Base-by-base conservation (phyloP, 345 rosid genomes). In the Aquilaria yunnanensis region DNA sequence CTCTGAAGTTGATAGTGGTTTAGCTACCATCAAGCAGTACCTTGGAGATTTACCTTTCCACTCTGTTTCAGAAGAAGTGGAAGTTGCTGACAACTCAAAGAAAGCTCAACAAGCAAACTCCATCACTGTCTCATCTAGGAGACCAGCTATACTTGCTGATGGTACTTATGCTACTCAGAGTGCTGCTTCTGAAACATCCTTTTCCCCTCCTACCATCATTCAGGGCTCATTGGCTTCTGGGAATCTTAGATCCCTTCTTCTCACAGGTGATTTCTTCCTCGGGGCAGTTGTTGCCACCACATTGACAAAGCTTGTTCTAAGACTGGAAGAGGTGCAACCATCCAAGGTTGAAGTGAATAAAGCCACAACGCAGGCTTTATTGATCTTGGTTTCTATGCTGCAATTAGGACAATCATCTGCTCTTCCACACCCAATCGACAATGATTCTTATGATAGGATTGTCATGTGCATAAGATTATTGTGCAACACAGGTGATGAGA, bases 271-370 rank as follows among this genome's bases (percentile, higher is more conserved):
- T 65, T 94, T 94, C 75, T 94, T 90, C 86, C 95, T 94, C 4
- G 99, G 95, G 70, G 90, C 99, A n/a, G 95, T 94, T 72, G 96
- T 94, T 63, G 88, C 92, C 12, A 88, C 97, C 82, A 85, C 97
- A 9, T 72, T 90, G 70, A 82, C 97, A 14, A 94, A 94, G 80
- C 97, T 94, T 67, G 75, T 90, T 65, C 77, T 94, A 77, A 86
- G 99, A 77, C 74, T 88, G 80, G 92, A 94, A 66, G 99, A 90
- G 80, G 97, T 94, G 61, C 99, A 90, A 72, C 64, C 95, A 14
- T 82, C 89, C 54, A 85, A 78, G 60, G 75, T 68, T 63, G 99
- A 94, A 71, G 89, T 94, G 61, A 88, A 94, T 64, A 82, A 82
- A 79, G 80, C 80, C 47, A 65, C 77, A 60, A 33, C 79, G 0